Base-by-base conservation (phyloP, 2,329 filamentous ascomycete species). In the Aureobasidium pullulans region DNA sequence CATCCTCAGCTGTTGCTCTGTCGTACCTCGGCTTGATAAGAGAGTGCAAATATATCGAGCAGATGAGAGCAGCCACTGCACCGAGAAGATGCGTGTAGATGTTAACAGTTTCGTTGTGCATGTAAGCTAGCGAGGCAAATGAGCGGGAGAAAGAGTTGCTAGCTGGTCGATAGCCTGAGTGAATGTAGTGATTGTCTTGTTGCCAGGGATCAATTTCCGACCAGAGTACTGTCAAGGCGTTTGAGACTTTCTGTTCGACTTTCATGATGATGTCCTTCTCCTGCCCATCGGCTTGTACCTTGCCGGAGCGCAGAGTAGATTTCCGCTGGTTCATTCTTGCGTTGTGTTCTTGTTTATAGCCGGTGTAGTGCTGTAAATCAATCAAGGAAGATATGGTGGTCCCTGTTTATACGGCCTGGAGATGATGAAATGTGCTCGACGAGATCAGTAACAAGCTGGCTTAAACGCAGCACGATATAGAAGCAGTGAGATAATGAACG, bases 81-180 rank as follows among this genome's bases (percentile, higher is more conserved):
- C 90, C 90, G 42, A 90, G 67, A 11, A 89, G 77, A 70, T 90
- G 87, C 3, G 84, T 80, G 71, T 86, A 89, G 66, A 89, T 88
- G 70, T 90, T 90, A 49, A 89, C 81, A 6, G 82, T 81, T 69
- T 86, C 83, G 69, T 86, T 88, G 73, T 89, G 85, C 13, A 88
- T 67, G 70, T 87, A 84, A 56, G 76, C 71, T 15, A 89, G 74
- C 37, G 80, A 84, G 40, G 78, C 73, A 60, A 83, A 77, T 19
- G 83, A 88, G 59, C 75, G 78, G 13, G 69, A 61, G 71, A 84
- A 87, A 0, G 85, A 88, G 59, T 79, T 79, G 1, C 84, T 85
- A 23, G 78, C 77, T 1, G 82, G 81, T 0, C 86, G 81, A 72
- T 89, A 90, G 62, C 84, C 83, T 29, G 80, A 80, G 59, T 77